Percentiles rank a stretch among this genome's conserved stretches.
Evolutionary conservation across 768 basidiomycete species (phyloP).

Genomic region (Boletus subparvulus): DNA sequence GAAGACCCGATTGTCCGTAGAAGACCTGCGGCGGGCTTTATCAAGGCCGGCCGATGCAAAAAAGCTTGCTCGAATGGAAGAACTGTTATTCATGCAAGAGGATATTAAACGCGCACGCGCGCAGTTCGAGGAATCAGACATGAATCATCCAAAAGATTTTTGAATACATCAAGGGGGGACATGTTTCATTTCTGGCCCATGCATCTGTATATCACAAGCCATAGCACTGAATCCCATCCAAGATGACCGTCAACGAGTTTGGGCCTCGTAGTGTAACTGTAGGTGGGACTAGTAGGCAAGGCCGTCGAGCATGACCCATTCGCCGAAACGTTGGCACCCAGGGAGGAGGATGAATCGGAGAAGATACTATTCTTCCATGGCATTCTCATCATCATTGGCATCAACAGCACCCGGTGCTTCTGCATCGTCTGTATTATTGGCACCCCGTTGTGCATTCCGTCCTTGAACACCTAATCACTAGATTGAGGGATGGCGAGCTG

Average conservation of each 20-base stretch:
- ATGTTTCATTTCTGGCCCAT: not conserved
- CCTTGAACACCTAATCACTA: slow-evolving; percentile 51
- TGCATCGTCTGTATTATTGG: slow-evolving; percentile 19
- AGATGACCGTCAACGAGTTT: not conserved
- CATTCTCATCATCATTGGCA: slow-evolving; percentile 41
- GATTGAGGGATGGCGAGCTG: slow-evolving; percentile 1
- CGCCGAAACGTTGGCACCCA: not conserved
- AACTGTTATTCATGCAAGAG: slow-evolving; percentile 89
- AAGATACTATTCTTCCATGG: slow-evolving; percentile 64
- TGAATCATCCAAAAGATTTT: slow-evolving; percentile 47
- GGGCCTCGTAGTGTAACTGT: not conserved
- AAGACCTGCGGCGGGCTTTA: slow-evolving; percentile 78
- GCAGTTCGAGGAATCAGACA: slow-evolving; percentile 65
- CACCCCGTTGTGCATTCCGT: slow-evolving; percentile 37
- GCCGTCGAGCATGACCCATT: not conserved
- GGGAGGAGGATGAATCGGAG: not conserved
- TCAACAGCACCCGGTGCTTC: slow-evolving; percentile 31
- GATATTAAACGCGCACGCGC: slow-evolving; percentile 87
- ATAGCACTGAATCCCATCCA: not conserved
- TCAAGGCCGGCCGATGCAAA: slow-evolving; percentile 87
- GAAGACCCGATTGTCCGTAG: slow-evolving; percentile 77
- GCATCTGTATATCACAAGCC: not conserved
- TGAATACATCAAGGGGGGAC: slow-evolving; percentile 21
- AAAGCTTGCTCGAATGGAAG: slow-evolving; percentile 90
- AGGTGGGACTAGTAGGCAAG: not conserved